Base-by-base conservation (phyloP, 2,329 filamentous ascomycete genomes). In the Pseudopithomyces maydicus region DNA sequence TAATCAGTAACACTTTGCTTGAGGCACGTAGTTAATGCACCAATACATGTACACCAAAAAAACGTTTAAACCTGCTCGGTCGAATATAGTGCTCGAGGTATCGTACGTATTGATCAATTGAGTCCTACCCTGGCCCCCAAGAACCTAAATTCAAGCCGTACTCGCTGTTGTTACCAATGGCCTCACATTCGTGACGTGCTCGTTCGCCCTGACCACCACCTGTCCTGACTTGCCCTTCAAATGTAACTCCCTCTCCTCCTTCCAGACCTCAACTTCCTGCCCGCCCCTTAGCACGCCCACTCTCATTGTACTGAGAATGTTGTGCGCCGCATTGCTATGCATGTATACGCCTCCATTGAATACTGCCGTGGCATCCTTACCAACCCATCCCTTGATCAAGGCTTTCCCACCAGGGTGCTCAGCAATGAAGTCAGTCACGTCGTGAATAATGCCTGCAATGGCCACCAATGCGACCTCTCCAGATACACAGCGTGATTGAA, bases 91-190 rank as follows among this genome's bases (percentile, higher is more conserved):
- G 26, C 26, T 29, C 26, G 8, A 29, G 26, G 8, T 8, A 8
- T 29, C 26, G 4, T 29, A n/a, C n/a, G 26, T 29, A 29, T 29
- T 29, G n/a, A 29, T 8, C 8, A 5, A 8, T 29, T 8, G 8
- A 29, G 8, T 29, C 26, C 26, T 8, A 29, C 26, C 26, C 4
- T 29, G 26, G 8, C 26, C 26, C 5, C 8, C 26, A 29, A 29
- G 5, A 5, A 19, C 2, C 33, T 2, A 20, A 14, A 10, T 8
- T 66, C 74, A 92, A 68, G 92, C 92, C 61, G 92, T 91, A 76
- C 91, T 90, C 57, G 92, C 92, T 64, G 87, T 92, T 58, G 88
- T 86, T 53, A 90, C 85, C 26, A 92, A 90, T 74, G 90, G 85
- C 15, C 85, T 80, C 46, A 94, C 85, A 77, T 90, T 90, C 61